Percentiles rank a stretch among this genome's conserved stretches.
Conservation (phyloP, 2,329 filamentous ascomycete genomes). For the Beauveria asiatica region DNA sequence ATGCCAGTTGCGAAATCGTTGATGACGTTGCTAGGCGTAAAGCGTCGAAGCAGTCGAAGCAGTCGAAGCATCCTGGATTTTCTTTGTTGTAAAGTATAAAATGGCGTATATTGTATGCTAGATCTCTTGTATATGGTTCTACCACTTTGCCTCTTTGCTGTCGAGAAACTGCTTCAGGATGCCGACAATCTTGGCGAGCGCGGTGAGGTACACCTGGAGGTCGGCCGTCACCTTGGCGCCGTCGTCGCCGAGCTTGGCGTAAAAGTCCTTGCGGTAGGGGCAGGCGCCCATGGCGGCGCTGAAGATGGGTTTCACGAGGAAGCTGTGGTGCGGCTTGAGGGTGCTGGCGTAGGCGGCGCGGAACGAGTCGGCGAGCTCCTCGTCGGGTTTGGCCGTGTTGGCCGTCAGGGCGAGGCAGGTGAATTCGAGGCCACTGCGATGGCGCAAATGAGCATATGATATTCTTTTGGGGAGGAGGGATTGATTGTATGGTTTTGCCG, state of each 20-base stretch:
- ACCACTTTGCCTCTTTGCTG: conserved; percentile 52
- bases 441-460: no score
- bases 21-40: neutral
- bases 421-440: conserved; percentile 77
- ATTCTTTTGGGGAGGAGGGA: no score
- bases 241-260: conserved; percentile 70
- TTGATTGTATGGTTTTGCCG: no score
- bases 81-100: neutral
- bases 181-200: conserved; percentile 67
- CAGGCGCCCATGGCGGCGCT: conserved; percentile 86
- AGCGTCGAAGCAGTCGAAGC: no score
- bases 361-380: conserved; percentile 85
- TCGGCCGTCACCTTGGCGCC: conserved; percentile 52
- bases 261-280: conserved; percentile 91
- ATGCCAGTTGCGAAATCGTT: neutral
- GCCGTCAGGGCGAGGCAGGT: conserved; percentile 74
- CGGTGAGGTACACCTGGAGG: conserved; percentile 63
- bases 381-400: conserved; percentile 58
- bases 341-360: conserved; percentile 74
- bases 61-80: neutral
- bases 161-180: conserved; percentile 59
- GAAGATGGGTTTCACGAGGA: conserved; percentile 87
- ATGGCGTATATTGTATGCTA: conserved; percentile 5
- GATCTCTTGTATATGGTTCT: conserved; percentile 16
- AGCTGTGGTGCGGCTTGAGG: conserved; percentile 85